Evolutionary conservation across 1,139 yeast species (phyloP), one percentile per base, ranked within the genome.

Genomic region (Candida sanyaensis): DNA sequence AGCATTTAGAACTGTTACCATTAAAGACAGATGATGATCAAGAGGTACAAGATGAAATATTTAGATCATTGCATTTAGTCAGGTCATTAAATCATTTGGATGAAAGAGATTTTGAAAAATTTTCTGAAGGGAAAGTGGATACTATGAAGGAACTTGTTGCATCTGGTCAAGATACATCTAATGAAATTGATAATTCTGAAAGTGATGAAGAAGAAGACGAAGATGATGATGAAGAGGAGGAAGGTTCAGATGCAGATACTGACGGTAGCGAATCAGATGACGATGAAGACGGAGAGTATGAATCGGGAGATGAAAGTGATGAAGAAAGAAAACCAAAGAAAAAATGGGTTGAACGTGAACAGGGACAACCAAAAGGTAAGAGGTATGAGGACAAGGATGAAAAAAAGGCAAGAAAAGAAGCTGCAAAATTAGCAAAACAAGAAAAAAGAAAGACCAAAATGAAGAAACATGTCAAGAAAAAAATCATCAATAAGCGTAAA

Each of bases 381-480:
- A 84, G 85, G 62, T 77, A 77, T 62, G 95, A 88, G 59, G 96
- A 92, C 61, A 87, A 91, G 61, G 97, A 90, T 24, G 84, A 75
- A 0, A 93, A 92, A 65, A 89, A 86, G 61, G 85, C 82, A 43
- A 79, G 98, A 48, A 95, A 95, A 66, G 86, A 86, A 59, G 87
- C 86, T 24, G 86, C 90, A 21, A 93, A 90, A 63, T 87, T 84
- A 37, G 90, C 84, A 12, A 88, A 90, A 53, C 87, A 86, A 59
- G 98, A 92, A 58, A 91, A 88, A 70, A 78, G 99, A 50, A 86
- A 90, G 62, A 84, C 84, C 5, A 95, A 95, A 66, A 86, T 93
- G 85, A 93, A 93, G 66, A 95, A 95, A 66, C 90, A 88, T 66
- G 69, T 90, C 37, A 93, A 93, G 72, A 93, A 93, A 78, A 86